phyloP scores from a whole-genome alignment of 257 asterid species.

The Haberlea rhodopensis region DNA sequence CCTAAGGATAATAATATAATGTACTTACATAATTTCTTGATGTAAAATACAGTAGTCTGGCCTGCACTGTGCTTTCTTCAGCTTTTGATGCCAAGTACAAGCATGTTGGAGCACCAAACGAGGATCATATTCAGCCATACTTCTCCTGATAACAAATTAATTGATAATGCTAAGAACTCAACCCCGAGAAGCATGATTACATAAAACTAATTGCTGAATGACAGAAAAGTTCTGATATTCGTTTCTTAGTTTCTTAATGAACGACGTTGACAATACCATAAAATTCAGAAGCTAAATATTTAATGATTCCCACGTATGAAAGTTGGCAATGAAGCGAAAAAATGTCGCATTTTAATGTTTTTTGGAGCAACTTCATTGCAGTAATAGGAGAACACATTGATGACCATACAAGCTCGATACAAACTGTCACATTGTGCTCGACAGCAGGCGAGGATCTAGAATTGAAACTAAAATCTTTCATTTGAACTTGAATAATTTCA shows the following conservation, averaged over 20 bases:
- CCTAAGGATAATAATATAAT: conserved; percentile 9
- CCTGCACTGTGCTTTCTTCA: conserved; percentile 96
- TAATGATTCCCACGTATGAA: background rate
- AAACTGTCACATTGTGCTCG: background rate
- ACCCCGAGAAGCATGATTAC: background rate
- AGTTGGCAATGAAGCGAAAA: conserved; percentile 1
- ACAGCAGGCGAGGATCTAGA: conserved; percentile 3
- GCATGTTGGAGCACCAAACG: conserved; percentile 91
- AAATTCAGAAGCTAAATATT: conserved; percentile 1
- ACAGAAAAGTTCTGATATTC: background rate
- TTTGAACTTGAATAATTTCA: background rate
- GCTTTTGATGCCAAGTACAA: conserved; percentile 96
- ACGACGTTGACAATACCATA: background rate
- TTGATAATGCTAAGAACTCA: background rate
- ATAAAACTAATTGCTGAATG: conserved; percentile 1
- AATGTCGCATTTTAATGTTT: background rate
- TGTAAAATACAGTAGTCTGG: conserved; percentile 74
- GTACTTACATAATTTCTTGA: conserved; percentile 69
- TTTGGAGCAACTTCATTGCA: background rate
- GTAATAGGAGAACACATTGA: background rate
- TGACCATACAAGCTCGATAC: background rate
- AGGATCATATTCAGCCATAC: conserved; percentile 89
- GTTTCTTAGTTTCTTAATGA: background rate
- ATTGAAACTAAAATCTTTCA: background rate
- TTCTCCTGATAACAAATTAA: conserved; percentile 51